These are phyloP conservation scores for Talaromyces amestolkiae DNA, from an alignment of 2,329 filamentous ascomycete genomes.

Conservation along the genomic window DNA sequence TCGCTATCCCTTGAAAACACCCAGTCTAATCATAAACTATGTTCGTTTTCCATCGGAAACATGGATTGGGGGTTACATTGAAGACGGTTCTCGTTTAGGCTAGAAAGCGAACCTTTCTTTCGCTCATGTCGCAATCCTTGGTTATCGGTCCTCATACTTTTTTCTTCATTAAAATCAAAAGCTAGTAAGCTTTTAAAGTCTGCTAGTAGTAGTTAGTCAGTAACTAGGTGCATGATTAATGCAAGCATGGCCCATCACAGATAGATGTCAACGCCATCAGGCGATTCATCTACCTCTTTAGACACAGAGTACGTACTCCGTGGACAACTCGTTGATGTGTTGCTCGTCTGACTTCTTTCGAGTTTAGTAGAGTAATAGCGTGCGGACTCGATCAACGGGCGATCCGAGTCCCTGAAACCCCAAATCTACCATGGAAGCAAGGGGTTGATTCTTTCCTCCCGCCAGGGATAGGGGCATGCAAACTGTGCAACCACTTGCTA, in stretches of 20 bases:
- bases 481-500: neutral
- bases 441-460: neutral
- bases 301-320: neutral
- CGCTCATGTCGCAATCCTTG: neutral
- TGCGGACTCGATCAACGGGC: neutral
- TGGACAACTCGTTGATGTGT: neutral
- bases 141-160: neutral
- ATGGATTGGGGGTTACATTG: neutral
- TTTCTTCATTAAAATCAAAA: neutral
- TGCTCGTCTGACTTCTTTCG: neutral
- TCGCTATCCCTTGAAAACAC: neutral
- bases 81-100: neutral
- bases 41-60: neutral
- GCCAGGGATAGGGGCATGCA: neutral
- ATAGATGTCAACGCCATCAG: neutral
- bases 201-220: neutral
- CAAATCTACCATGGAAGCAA: slow-evolving; percentile 2
- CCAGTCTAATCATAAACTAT: neutral
- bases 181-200: neutral
- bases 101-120: neutral
- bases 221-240: neutral
- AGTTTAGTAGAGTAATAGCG: neutral
- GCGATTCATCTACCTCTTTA: neutral
- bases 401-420: neutral
- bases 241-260: neutral